Base-by-base conservation (phyloP, 2,329 filamentous ascomycete genomes). In the Dactylella cylindrospora region DNA sequence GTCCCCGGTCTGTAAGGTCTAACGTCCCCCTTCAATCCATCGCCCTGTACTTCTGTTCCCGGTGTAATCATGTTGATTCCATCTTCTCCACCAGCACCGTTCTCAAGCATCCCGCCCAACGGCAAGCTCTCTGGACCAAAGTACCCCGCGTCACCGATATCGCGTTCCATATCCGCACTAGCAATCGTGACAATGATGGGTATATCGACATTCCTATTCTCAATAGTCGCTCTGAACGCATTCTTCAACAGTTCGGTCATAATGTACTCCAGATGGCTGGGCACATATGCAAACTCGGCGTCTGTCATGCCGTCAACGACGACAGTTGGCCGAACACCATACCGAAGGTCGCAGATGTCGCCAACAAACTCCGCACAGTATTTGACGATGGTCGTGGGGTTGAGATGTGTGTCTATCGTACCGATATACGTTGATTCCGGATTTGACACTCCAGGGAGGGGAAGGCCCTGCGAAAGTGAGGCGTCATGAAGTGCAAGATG, bases 171-270 rank as follows among this genome's bases (percentile, higher is more conserved):
- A 1, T 81, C 80, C 0, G 82, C 77, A 1, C 81, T 87, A 0
- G 91, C 91, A 64, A 98, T 93, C 10, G 93, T 98, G 61, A 97
- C 84, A 67, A 95, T 88, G 32, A 98, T 79, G 1, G 91, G 88
- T 66, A 95, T 86, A 33, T 81, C 79, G 67, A 86, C 85, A 69
- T 82, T 84, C n/a, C 84, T 83, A 55, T 81, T 84, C 73, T 98
- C 93, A 7, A 97, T 84, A 0, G 89, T 94, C 3, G 93, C 91
- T 35, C 93, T 83, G 76, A 97, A 98, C 0, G 90, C 88, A 70
- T 98, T 98, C 74, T 98, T 98, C 57, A 98, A 80, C 1, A 98
- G 79, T 73, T 98, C 93, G 0, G 91, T 98, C 66, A 96, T 82
- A 66, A 98, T 96, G 73, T 98, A 98, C 74, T 97, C 91, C 19